These are phyloP conservation scores for Mallotus repandus DNA, from an alignment of 441 rosid genomes.

Conservation along the genomic window DNA sequence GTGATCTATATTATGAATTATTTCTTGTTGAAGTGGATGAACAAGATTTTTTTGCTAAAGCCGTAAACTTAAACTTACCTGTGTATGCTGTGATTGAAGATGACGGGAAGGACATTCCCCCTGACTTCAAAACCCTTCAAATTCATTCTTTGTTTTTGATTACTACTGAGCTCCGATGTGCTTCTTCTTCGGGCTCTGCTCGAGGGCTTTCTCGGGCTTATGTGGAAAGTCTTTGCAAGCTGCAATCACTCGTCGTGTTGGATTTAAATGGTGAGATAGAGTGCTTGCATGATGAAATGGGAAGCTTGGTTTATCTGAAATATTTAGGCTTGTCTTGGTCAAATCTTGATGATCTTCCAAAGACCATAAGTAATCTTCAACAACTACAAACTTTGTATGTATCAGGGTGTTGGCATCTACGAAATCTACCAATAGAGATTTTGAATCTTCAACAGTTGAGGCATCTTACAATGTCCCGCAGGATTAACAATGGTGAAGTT, in stretches of 20 bases:
- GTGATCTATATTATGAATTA: background rate
- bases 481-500: background rate
- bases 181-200: background rate
- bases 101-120: constrained; percentile 18
- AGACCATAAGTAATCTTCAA: constrained; percentile 19
- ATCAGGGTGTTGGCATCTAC: background rate
- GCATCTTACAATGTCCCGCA: constrained; percentile 17
- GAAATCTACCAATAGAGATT: constrained; percentile 5
- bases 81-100: constrained; percentile 11
- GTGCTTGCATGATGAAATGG: constrained; percentile 19
- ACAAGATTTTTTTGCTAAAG: constrained; percentile 7
- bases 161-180: background rate
- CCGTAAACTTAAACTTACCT: constrained; percentile 3
- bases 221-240: constrained; percentile 13
- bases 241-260: constrained; percentile 18
- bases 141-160: constrained; percentile 17
- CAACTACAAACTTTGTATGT: constrained; percentile 22
- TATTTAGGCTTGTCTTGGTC: constrained; percentile 16
- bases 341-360: constrained; percentile 14
- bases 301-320: constrained; percentile 11
- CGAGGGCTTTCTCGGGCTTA: constrained; percentile 13
- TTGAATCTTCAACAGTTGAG: constrained; percentile 16
- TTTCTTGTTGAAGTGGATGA: constrained; percentile 6
- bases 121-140: constrained; percentile 6
- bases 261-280: constrained; percentile 17